Base-by-base conservation (phyloP, 1,284 basidiomycete species). In the Erythrobasidium hasegawianum region DNA sequence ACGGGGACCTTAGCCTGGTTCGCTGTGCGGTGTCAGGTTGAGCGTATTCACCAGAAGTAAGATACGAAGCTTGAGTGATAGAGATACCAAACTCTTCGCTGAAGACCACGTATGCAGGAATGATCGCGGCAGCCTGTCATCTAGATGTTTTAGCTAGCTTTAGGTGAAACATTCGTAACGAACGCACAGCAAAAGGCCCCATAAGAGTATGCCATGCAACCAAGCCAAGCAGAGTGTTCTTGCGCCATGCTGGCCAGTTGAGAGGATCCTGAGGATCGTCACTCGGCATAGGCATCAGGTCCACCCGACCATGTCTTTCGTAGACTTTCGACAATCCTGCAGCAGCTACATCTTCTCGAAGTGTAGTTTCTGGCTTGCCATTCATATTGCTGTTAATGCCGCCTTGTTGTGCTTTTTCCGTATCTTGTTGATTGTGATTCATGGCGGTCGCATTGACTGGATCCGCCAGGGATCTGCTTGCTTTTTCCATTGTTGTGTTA, bases 191-290 rank as follows among this genome's bases (percentile, higher is more conserved):
- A 47, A 40, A 47, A 7, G 41, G 39, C 1, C 27, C 70, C 24
- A 71, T 50, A 56, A 67, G 59, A 2, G 64, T 55, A 24, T 43
- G 41, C 13, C 67, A 61, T 1, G 68, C 64, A 1, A 69, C 57
- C 22, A 68, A 68, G 4, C 67, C 14, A 3, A 69, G 58, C 10
- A 71, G 16, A 20, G 49, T 18, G 13, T 71, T 49, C 61, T 71
- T 71, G 38, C 53, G 40, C 64, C 65, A 71, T 0, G 64, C 38
- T 0, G 65, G 24, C 70, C 70, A 71, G 55, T 71, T 69, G 68
- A 56, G 55, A 1, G 70, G 70, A 24, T 71, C 70, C 22, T 66
- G 38, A n/a, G 67, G 62, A 20, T 68, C 67, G n/a, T 68, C 57
- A n/a, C 26, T 56, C 0, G 57, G 65, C 22, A 71, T 20, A 0